Base-by-base conservation (phyloP, 306 rosid species). In the Quercus variabilis region DNA sequence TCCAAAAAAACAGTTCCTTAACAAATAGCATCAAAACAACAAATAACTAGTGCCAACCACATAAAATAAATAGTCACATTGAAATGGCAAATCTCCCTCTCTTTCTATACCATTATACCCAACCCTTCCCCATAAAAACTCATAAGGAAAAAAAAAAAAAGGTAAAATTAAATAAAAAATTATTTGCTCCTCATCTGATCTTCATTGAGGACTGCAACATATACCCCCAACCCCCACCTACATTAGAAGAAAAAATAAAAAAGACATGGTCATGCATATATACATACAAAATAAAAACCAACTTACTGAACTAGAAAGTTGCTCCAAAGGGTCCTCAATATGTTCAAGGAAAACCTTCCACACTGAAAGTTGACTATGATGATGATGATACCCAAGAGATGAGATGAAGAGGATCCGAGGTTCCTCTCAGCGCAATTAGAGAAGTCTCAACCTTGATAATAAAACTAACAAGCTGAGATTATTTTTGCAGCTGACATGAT, bases 381-480 rank as follows among this genome's bases (percentile, higher is more conserved):
- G 55, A 60, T 58, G 35, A 67, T 33, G 75, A 54, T 26, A 77
- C 65, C 67, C 30, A 28, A 21, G 17, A 7, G 75, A 81, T 83
- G 91, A 88, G 86, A 86, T 85, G 80, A 83, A 80, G 87, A 88
- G 92, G 98, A 95, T 95, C 99, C 92, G 99, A 92, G 98, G 99
- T 91, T 95, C 98, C 94, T 95, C 99, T 95, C 99, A 87, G 97
- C 93, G 91, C 97, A 91, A 88, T 69, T 78, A 68, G 54, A 67
- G 69, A 49, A 67, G 49, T 82, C 78, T 86, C 94, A 94, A 82
- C 97, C 98, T 83, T 88, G 83, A 83, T 83, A 55, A 86, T 81
- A 88, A 94, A 92, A 86, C 79, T 75, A 82, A 80, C 74, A 84
- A 89, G 91, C 84, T 85, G 89, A 86, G 88, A 86, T 30, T 76